Base-by-base conservation (phyloP, 2,329 filamentous ascomycete species). In the Parastagonospora nodorum region DNA sequence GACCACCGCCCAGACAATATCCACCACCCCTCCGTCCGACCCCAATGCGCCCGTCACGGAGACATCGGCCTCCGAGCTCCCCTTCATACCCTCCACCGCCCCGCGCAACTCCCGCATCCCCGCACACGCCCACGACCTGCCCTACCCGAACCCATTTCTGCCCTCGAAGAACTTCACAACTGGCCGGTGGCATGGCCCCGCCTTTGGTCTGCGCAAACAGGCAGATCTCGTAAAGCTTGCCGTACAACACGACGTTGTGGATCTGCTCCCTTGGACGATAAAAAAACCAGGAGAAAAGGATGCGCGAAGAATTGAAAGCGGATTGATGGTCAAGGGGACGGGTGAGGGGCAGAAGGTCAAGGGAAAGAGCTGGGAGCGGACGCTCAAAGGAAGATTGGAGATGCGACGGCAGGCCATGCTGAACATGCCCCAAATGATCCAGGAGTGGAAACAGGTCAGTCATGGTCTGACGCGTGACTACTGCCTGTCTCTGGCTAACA, bases 311-410 rank as follows among this genome's bases (percentile, higher is more conserved):
- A 84, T 91, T 51, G 89, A 95, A 79, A 82, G 88, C 58, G 93
- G 92, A 42, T 73, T 96, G 74, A 82, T 87, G 56, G 89, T 97
- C 51, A 93, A 92, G 84, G 93, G 93, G 65, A 97, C 93, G 1
- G 93, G 94, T 81, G 86, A 91, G 61, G 93, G 92, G 50, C 87
- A 97, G 77, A 87, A 83, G 76, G 93, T 97, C 74, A 99, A 97
- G 88, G 94, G 94, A 75, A 93, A 97, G 77, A 82, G 86, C 65
- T 90, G 92, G 85, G 94, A 99, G 81, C 85, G 94, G 72, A 88
- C 88, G 67, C 80, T 97, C 79, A 87, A 89, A 77, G 81, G 83
- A 55, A 86, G 87, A 81, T 85, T 97, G 83, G 91, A 96, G 74
- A 86, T 89, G 78, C 87, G 92, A 77, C 89, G 88, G 82, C 84